phyloP scores from a whole-genome alignment of 2,329 filamentous ascomycete species.

The Verticillium isaacii region DNA sequence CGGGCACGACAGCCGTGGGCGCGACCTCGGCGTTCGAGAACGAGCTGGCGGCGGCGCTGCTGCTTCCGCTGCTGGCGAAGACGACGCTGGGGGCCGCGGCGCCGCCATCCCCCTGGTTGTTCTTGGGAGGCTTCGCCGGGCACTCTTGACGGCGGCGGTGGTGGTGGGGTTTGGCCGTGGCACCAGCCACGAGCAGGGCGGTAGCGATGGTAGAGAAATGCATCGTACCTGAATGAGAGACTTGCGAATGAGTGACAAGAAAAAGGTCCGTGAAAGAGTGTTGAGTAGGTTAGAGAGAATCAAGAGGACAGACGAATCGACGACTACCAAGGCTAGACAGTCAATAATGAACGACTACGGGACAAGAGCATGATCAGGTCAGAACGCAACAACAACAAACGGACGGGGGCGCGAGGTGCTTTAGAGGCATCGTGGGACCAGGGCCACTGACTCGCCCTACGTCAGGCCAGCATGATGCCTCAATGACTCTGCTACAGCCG shows the following conservation, averaged over 20 bases:
- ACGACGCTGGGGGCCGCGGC: slow-evolving; percentile 6
- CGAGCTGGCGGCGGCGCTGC: background rate
- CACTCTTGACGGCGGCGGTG: slow-evolving; percentile 3
- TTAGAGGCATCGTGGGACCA: background rate
- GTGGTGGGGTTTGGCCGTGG: slow-evolving; percentile 7
- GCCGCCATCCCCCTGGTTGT: slow-evolving; percentile 4
- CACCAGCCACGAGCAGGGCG: slow-evolving; percentile 11
- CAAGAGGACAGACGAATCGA: background rate
- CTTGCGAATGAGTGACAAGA: background rate
- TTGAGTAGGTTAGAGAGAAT: background rate
- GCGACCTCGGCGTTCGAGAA: background rate
- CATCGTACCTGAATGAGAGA: slow-evolving; percentile 1
- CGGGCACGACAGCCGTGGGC: background rate
- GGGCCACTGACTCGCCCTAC: background rate
- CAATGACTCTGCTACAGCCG: background rate
- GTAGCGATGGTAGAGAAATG: slow-evolving; percentile 8
- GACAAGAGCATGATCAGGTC: background rate
- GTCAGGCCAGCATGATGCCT: background rate
- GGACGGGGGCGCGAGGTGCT: background rate
- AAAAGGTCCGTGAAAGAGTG: background rate
- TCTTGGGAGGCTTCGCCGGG: slow-evolving; percentile 6
- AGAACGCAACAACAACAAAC: background rate
- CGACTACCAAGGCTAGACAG: background rate
- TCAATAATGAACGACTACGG: background rate
- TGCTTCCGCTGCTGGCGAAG: background rate